Percentiles rank a stretch among this genome's conserved stretches.
Evolutionary conservation across 768 basidiomycete species (phyloP).

Genomic region (Lyophyllum semitale): DNA sequence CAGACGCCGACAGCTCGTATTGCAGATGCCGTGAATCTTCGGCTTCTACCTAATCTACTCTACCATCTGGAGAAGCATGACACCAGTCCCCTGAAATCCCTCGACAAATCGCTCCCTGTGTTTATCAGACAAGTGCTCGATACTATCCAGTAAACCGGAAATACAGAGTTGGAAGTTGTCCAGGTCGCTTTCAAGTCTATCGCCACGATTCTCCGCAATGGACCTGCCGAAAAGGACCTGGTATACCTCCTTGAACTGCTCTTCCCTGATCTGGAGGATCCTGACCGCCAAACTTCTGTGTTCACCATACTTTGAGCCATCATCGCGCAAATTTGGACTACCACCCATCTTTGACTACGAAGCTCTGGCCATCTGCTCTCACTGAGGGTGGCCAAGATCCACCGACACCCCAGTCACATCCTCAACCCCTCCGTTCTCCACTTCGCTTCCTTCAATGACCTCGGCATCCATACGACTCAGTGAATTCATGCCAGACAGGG

Average conservation of each 20-base stretch:
- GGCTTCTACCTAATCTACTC: conserved; percentile 79
- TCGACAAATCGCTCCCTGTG: conserved; percentile 77
- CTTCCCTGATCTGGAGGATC: conserved; percentile 88
- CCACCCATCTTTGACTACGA: no score
- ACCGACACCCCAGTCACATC: no score
- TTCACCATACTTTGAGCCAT: conserved; percentile 91
- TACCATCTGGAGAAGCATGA: conserved; percentile 82
- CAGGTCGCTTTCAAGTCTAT: conserved; percentile 89
- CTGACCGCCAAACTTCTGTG: conserved; percentile 78
- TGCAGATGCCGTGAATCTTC: conserved; percentile 73
- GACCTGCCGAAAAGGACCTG: conserved; percentile 80
- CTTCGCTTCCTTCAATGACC: no score
- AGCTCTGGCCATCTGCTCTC: no score
- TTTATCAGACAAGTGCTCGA: conserved; percentile 82
- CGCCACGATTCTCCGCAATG: conserved; percentile 88
- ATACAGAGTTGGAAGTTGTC: conserved; percentile 85
- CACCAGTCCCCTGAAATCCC: conserved; percentile 71
- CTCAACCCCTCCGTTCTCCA: no score
- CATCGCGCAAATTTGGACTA: conserved; percentile 87
- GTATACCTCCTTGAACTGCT: conserved; percentile 85
- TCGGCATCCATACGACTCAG: no score
- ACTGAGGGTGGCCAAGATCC: no score
- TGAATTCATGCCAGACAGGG: no score
- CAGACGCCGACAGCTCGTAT: conserved; percentile 40
- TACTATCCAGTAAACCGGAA: conserved; percentile 80